Evolutionary conservation across 371 early-diverging fungal genomes (phyloP).

Genomic region (Saksenaea vasiformis): DNA sequence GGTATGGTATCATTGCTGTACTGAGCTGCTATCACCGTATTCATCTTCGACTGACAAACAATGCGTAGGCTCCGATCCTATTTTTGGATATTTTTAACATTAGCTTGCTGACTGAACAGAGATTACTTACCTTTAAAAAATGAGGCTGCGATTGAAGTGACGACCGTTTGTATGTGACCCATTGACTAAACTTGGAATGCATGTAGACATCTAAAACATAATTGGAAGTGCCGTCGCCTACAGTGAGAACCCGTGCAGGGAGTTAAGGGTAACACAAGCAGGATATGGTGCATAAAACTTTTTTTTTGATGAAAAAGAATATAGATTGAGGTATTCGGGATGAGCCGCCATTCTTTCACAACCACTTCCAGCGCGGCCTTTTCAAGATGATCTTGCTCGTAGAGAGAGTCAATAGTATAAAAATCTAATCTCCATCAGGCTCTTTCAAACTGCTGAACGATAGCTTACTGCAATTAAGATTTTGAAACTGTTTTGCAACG

Average conservation of each 20-base stretch:
- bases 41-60: conserved; percentile 24
- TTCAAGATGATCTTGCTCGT: neutral
- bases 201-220: conserved; percentile 15
- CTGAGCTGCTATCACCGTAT: conserved; percentile 16
- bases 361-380: conserved; percentile 13
- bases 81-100: neutral
- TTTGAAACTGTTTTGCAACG: neutral
- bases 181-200: conserved; percentile 21
- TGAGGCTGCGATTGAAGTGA: conserved; percentile 5
- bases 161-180: conserved; percentile 10
- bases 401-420: conserved; percentile 13
- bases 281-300: conserved; percentile 4
- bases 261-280: conserved; percentile 11
- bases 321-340: conserved; percentile 16
- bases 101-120: neutral
- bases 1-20: conserved; percentile 11
- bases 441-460: too few relatives aligned
- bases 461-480: conserved; percentile 10
- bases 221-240: conserved; percentile 6
- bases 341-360: conserved; percentile 10
- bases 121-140: conserved; percentile 11
- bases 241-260: conserved; percentile 12
- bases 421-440: conserved; percentile 2
- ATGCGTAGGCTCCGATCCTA: conserved; percentile 29
- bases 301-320: conserved; percentile 1